phyloP scores from a whole-genome alignment of 1,284 basidiomycete species.

The Ustilago curta region DNA sequence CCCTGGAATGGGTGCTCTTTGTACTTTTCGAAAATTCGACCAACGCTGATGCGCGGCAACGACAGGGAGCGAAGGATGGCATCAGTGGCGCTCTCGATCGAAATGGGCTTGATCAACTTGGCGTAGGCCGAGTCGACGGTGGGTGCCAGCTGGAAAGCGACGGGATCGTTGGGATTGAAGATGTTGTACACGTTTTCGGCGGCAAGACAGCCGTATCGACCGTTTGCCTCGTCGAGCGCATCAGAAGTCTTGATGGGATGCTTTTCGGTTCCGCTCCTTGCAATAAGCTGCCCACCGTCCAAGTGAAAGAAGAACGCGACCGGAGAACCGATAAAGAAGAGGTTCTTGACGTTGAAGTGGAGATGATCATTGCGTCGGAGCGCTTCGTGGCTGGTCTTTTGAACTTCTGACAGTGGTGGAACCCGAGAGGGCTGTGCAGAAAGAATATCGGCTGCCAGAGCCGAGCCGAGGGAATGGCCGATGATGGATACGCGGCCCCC shows the following conservation, averaged over 20 bases:
- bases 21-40: slow-evolving; percentile 63
- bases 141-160: slow-evolving; percentile 69
- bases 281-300: slow-evolving; percentile 73
- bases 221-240: slow-evolving; percentile 70
- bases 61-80: slow-evolving; percentile 64
- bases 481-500: slow-evolving; percentile 72
- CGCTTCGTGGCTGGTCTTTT: slow-evolving; percentile 17
- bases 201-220: slow-evolving; percentile 73
- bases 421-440: slow-evolving; percentile 73
- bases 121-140: slow-evolving; percentile 69
- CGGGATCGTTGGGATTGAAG: slow-evolving; percentile 70
- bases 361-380: slow-evolving; percentile 39
- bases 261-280: slow-evolving; percentile 72
- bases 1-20: slow-evolving; percentile 50
- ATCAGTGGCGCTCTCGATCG: slow-evolving; percentile 66
- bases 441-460: slow-evolving; percentile 73
- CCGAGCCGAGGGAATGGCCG: slow-evolving; percentile 73
- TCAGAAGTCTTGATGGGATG: slow-evolving; percentile 67
- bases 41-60: slow-evolving; percentile 64
- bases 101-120: slow-evolving; percentile 67
- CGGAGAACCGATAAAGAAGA: slow-evolving; percentile 74
- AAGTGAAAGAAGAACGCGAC: slow-evolving; percentile 74
- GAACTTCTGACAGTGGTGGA: slow-evolving; percentile 30
- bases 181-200: slow-evolving; percentile 72
- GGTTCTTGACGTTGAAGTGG: slow-evolving; percentile 71